These are phyloP conservation scores for Candida sakaeoensis DNA, from an alignment of 805 yeast genomes.

Conservation along the genomic window DNA sequence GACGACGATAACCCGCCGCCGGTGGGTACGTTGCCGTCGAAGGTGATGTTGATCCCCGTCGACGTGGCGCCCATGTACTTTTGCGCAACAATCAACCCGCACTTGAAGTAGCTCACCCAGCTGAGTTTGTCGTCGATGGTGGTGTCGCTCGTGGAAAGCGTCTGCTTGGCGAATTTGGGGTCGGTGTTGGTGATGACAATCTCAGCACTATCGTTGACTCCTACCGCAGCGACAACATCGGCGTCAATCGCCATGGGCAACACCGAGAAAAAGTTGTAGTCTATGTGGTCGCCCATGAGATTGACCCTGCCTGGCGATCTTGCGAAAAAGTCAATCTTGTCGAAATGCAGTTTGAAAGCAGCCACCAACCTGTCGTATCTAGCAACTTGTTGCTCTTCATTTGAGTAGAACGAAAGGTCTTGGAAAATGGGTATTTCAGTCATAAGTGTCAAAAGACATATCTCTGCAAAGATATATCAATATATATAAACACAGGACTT, in stretches of 20 bases:
- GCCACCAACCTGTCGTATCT: slow-evolving; percentile 25
- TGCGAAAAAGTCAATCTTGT: slow-evolving; percentile 44
- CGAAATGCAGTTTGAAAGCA: slow-evolving; percentile 21
- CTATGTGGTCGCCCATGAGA: slow-evolving; percentile 72
- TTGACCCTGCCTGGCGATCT: slow-evolving; percentile 78
- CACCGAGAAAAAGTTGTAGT: slow-evolving; percentile 62
- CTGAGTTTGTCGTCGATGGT: slow-evolving; percentile 37
- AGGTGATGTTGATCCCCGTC: slow-evolving; percentile 48
- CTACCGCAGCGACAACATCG: slow-evolving; percentile 57
- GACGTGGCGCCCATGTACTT: slow-evolving; percentile 35
- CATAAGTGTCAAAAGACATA: slow-evolving; percentile 11
- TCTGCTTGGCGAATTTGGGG: slow-evolving; percentile 29
- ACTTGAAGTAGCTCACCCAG: slow-evolving; percentile 70
- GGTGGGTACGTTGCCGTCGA: slow-evolving; percentile 66
- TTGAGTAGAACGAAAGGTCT: slow-evolving; percentile 33
- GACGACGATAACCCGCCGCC: slow-evolving; percentile 71
- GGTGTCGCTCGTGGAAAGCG: slow-evolving; percentile 26
- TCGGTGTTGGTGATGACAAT: slow-evolving; percentile 31
- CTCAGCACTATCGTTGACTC: slow-evolving; percentile 21
- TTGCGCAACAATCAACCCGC: slow-evolving; percentile 60
- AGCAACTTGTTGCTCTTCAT: slow-evolving; percentile 19
- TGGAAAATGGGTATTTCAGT: slow-evolving; percentile 30
- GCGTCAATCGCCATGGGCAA: slow-evolving; percentile 71
- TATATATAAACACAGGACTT: background rate
- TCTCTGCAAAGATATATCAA: too few species aligned